A percentile compares a stretch with the other conserved stretches of the same genome.
Evolutionary conservation across 257 asterid genomes (phyloP).

Genomic region (Solanum medicagineum): DNA sequence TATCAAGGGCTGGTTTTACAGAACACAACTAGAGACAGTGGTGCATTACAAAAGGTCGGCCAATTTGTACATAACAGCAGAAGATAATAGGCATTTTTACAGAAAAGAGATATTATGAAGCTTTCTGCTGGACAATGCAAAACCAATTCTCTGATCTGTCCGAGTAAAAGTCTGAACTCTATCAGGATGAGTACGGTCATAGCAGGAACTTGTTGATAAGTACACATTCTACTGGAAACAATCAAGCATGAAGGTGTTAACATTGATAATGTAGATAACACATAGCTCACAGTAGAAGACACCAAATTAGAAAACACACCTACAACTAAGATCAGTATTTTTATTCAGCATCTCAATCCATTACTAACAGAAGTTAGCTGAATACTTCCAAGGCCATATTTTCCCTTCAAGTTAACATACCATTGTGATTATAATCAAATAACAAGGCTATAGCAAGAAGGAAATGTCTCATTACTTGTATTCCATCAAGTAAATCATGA

Average conservation of each 20-base stretch:
- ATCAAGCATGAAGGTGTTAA: neutral
- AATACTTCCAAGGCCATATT: neutral
- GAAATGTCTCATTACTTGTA: slow-evolving; percentile 42
- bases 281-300: neutral
- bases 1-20: neutral
- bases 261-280: neutral
- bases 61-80: neutral
- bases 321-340: neutral
- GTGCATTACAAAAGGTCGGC: neutral
- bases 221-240: neutral
- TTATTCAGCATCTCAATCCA: neutral
- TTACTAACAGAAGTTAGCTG: neutral
- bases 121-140: neutral
- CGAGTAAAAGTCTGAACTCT: neutral
- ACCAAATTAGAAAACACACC: neutral
- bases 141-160: neutral
- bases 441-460: neutral
- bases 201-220: neutral
- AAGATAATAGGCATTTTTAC: neutral
- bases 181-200: neutral
- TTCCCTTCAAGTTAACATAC: neutral
- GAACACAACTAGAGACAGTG: neutral
- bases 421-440: neutral
- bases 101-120: neutral
- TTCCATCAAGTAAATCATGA: slow-evolving; percentile 91